These are phyloP conservation scores for Fraxinus angustifolia DNA, from an alignment of 305 asterid species.

Conservation along the genomic window DNA sequence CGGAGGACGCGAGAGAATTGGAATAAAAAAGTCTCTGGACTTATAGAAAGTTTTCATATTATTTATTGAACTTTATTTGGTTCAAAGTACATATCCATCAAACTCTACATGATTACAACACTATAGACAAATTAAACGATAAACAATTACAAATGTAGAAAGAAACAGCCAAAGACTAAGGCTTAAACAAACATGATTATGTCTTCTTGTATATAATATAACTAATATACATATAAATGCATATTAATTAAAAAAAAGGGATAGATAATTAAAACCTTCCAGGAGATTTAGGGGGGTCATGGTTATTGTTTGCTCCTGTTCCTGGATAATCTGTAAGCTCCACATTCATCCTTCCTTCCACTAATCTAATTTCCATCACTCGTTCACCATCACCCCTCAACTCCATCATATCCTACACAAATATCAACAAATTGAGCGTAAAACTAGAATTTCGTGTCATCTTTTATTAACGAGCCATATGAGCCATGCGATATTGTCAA, in stretches of 20 bases:
- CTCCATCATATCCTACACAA: constrained; percentile 16
- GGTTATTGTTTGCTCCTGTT: constrained; percentile 47
- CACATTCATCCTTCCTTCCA: constrained; percentile 36
- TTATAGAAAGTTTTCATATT: no score
- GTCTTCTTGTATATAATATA: background rate
- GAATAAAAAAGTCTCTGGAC: no score
- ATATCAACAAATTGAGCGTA: background rate
- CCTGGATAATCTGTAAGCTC: constrained; percentile 47
- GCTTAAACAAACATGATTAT: background rate
- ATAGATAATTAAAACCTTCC: constrained; percentile 19
- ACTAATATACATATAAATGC: background rate
- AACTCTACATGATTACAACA: background rate
- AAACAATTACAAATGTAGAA: background rate
- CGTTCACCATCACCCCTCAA: background rate
- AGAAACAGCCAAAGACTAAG: background rate
- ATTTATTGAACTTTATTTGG: no score
- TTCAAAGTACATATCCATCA: no score
- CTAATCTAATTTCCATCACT: background rate
- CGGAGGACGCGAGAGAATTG: no score
- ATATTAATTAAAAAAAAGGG: background rate
- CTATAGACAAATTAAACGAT: background rate
- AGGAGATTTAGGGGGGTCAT: constrained; percentile 47
- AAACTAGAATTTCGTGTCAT: background rate
- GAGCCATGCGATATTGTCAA: no score
- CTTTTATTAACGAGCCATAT: background rate